phyloP scores from a whole-genome alignment of 352 stramenopile genomes.

The Paralagenidium karlingii region DNA sequence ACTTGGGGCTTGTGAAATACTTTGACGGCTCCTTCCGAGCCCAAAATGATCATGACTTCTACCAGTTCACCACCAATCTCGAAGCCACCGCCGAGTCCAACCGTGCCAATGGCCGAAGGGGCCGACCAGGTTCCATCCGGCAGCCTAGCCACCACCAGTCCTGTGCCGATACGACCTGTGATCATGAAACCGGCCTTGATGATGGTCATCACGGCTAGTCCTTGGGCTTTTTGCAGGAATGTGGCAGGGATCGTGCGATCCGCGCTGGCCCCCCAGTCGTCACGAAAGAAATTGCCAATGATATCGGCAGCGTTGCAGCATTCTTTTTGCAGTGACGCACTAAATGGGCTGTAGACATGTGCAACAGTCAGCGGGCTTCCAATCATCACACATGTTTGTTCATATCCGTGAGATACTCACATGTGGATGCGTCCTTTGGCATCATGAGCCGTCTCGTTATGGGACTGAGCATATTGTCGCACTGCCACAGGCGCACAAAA shows the following conservation, averaged over 20 bases:
- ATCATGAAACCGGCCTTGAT: constrained; percentile 39
- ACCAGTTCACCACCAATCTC: constrained; percentile 83
- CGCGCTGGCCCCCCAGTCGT: constrained; percentile 24
- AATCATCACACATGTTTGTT: no score
- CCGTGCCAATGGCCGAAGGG: constrained; percentile 80
- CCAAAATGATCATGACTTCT: constrained; percentile 90
- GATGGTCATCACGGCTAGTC: constrained; percentile 41
- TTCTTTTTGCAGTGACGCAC: constrained; percentile 31
- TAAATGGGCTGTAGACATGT: no score
- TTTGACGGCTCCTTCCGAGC: constrained; percentile 89
- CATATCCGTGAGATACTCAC: no score
- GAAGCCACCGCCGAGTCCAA: constrained; percentile 63
- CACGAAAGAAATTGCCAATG: constrained; percentile 50
- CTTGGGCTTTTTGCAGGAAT: constrained; percentile 36
- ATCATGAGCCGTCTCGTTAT: constrained; percentile 28
- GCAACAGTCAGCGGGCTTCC: no score
- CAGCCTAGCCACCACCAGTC: constrained; percentile 71
- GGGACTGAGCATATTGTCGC: constrained; percentile 19
- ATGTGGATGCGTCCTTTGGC: constrained; percentile 20
- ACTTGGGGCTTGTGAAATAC: constrained; percentile 75
- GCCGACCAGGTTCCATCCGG: constrained; percentile 69
- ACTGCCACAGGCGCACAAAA: no score
- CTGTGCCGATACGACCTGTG: constrained; percentile 44
- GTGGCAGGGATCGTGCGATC: constrained; percentile 31
- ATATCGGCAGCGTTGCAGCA: constrained; percentile 53